A percentile compares a stretch with the other conserved stretches of the same genome.
phyloP scores from a whole-genome alignment of 805 yeast genomes.

The Lipomyces yamadae region DNA sequence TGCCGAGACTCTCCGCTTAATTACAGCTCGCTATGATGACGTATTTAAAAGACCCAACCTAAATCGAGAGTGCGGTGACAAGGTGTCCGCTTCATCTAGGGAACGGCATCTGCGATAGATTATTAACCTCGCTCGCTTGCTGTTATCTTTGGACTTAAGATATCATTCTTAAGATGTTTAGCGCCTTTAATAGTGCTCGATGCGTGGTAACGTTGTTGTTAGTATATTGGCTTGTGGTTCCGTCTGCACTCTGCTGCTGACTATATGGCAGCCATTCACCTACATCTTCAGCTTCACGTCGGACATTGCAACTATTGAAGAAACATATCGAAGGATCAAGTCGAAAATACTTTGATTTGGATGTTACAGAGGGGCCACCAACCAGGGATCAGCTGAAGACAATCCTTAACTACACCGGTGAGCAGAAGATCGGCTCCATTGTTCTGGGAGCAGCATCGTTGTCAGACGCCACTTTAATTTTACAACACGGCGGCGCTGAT shows the following conservation, averaged over 20 bases:
- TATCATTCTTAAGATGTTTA: slow-evolving; percentile 22
- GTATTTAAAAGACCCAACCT: no score
- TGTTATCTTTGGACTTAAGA: background rate
- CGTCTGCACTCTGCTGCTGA: background rate
- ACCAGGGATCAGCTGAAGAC: slow-evolving; percentile 39
- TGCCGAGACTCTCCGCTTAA: no score
- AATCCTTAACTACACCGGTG: slow-evolving; percentile 33
- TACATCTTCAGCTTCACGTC: slow-evolving; percentile 30
- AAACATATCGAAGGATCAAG: slow-evolving; percentile 26
- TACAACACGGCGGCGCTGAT: slow-evolving; percentile 21
- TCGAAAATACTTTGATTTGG: slow-evolving; percentile 44
- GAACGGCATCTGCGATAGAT: no score
- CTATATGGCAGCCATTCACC: slow-evolving; percentile 33
- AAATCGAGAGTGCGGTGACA: background rate
- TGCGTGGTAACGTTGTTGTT: slow-evolving; percentile 34
- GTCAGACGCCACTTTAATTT: slow-evolving; percentile 28
- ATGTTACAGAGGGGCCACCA: slow-evolving; percentile 44
- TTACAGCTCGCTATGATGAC: no score
- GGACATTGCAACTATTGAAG: slow-evolving; percentile 24
- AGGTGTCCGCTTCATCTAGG: no score
- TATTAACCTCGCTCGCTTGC: background rate
- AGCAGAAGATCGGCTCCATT: slow-evolving; percentile 25
- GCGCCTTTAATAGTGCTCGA: slow-evolving; percentile 31
- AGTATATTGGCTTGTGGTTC: background rate
- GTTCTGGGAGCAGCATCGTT: slow-evolving; percentile 32